Evolutionary conservation across 1,284 basidiomycete genomes (phyloP), one percentile per base, ranked within the genome.

Genomic region (Marasmius oreades): DNA sequence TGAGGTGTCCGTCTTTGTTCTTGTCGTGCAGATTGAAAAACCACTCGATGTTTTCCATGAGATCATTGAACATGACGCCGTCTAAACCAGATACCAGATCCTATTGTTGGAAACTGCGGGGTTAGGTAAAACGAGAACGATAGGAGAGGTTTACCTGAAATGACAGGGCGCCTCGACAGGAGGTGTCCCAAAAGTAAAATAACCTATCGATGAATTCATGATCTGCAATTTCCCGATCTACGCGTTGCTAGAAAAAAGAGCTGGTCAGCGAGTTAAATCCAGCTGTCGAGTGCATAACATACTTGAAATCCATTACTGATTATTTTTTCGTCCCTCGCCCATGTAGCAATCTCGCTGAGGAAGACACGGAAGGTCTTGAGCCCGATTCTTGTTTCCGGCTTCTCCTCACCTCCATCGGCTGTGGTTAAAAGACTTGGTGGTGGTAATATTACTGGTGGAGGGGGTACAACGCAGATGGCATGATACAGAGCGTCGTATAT

Each of bases 1-100:
- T 96, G 60, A 99, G 75, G 67, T 80, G 95, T 0, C 94, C 94
- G 66, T 98, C 95, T 62, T 93, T 94, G 70, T 98, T 90, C 72
- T 95, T 95, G 75, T 98, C 95, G 64, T 98, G 94, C 52, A 99
- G 72, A 62, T 92, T 90, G 74, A 99, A 98, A 75, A 99, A 96
- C 95, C 96, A 98, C 70, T 97, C 92, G 64, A 98, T 98, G 65
- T 93, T 96, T 59, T 95, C 92, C 93, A 98, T 97, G 59, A 99
- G 77, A 69, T 97, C 97, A 61, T 93, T 95, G 71, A 93, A 92
- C 85, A 98, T 93, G 55, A 98, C 90, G 12, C 88, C 87, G 65
- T 97, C 89, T 45, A 99, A 76, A 1, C 96, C 97, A 37, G 80
- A 82, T 6, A 99, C 88, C 26, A 99, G 78, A 69, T 99, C 95